Evolutionary conservation across 1,139 yeast genomes (phyloP), one percentile per base, ranked within the genome.

Genomic region (Kodamaea ohmeri): DNA sequence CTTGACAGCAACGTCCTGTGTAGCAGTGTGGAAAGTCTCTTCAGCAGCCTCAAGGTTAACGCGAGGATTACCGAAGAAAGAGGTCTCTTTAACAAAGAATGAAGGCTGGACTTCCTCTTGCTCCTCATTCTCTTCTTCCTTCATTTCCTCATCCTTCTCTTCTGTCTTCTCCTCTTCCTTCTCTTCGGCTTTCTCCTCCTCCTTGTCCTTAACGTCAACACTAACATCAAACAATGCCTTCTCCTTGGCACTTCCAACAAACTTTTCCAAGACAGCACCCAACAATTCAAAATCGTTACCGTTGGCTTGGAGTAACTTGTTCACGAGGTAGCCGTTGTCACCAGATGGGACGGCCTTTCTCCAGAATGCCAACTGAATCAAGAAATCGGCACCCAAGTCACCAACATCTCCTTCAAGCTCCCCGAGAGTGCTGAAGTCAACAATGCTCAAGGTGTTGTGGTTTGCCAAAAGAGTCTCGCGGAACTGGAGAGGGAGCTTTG

Each of bases 311-410:
- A 84, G 78, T 51, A 88, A 77, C 61, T 83, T 83, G 61, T 87
- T 83, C 43, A 87, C 89, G 21, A 25, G n/a, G 49, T 84, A 74
- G 33, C 81, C 80, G 36, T 80, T 83, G 31, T 73, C 72, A 35
- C 82, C 71, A 38, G 74, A 73, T 6, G 89, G 87, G 44, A 73
- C 76, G 5, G 86, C 76, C 29, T 74, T 67, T 48, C 76, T 74
- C 95, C 96, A 88, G 68, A 87, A 83, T 1, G 81, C 87, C 37
- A 83, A 76, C 63, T 88, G 96, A 41, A 78, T 66, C 41, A 88
- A 86, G 60, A 88, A 82, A 29, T 40, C 40, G 14, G 31, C 34
- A 14, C 32, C 37, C 60, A 87, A 80, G 32, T 80, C 76, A 27
- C 74, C 73, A 2, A 94, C 81, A 56, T 89, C 80, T 14, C 95